phyloP scores from a whole-genome alignment of 306 rosid genomes.

The Quercus glauca region DNA sequence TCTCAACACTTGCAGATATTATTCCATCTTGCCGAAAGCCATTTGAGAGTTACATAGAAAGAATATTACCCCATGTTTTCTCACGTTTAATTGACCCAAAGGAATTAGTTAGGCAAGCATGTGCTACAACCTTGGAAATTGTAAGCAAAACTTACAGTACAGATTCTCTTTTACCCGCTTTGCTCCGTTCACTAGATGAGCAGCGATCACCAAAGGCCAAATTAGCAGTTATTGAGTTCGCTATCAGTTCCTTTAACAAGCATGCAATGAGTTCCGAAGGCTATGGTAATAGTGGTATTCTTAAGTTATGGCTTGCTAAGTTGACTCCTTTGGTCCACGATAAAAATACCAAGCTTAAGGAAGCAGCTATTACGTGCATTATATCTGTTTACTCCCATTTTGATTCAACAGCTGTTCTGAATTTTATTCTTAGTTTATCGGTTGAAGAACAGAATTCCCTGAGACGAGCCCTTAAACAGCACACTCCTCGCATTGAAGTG shows the following conservation, averaged over 20 bases:
- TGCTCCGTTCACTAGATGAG: slow-evolving; percentile 95
- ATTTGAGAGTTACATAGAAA: slow-evolving; percentile 93
- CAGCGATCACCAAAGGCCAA: slow-evolving; percentile 99
- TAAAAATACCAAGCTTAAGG: slow-evolving; percentile 90
- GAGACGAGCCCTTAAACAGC: slow-evolving; percentile 95
- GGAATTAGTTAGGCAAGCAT: slow-evolving; percentile 88
- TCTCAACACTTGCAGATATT: slow-evolving; percentile 86
- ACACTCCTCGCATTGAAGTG: slow-evolving; percentile 98
- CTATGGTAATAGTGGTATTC: slow-evolving; percentile 77
- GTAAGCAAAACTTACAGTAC: slow-evolving; percentile 80
- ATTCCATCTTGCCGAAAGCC: slow-evolving; percentile 89
- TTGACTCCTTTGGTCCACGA: slow-evolving; percentile 83
- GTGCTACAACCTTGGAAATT: slow-evolving; percentile 76
- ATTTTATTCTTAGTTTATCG: slow-evolving; percentile 86
- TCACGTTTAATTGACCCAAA: slow-evolving; percentile 97
- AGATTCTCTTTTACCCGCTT: slow-evolving; percentile 92
- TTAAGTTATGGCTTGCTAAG: slow-evolving; percentile 94
- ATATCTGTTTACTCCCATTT: slow-evolving; percentile 96
- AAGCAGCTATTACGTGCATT: slow-evolving; percentile 90
- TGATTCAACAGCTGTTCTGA: slow-evolving; percentile 83
- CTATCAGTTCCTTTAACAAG: slow-evolving; percentile 81
- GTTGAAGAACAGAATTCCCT: slow-evolving; percentile 94
- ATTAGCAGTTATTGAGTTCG: slow-evolving; percentile 94
- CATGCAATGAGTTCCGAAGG: slow-evolving; percentile 82
- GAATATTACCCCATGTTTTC: slow-evolving; percentile 96